Conservation (phyloP, 257 asterid genomes). For the Nicotiana undulata region DNA sequence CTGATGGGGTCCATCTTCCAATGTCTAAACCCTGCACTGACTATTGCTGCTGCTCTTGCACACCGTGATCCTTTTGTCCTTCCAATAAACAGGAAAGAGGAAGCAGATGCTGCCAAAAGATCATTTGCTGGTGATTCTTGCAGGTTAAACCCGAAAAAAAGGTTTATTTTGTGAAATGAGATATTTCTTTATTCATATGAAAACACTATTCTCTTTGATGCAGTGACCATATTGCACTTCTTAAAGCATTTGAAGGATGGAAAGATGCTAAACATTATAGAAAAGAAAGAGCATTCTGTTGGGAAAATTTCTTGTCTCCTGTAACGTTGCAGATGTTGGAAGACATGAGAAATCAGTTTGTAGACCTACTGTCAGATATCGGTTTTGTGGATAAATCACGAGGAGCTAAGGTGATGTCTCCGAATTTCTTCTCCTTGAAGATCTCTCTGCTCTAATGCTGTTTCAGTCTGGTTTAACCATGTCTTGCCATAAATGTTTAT, state of each 20-base stretch:
- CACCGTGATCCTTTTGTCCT: slow-evolving; percentile 91
- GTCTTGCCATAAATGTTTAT: background rate
- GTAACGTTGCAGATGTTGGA: slow-evolving; percentile 81
- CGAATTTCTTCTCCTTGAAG: background rate
- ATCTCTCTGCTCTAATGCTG: background rate
- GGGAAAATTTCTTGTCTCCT: slow-evolving; percentile 88
- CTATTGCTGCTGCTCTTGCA: slow-evolving; percentile 96
- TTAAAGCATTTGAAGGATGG: slow-evolving; percentile 96
- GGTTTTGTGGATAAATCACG: slow-evolving; percentile 76
- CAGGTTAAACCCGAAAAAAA: slow-evolving; percentile 51
- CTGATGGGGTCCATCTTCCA: slow-evolving; percentile 95
- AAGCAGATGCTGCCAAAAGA: slow-evolving; percentile 86
- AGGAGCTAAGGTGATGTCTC: slow-evolving; percentile 44
- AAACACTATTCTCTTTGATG: slow-evolving; percentile 7
- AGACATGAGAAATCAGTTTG: slow-evolving; percentile 81
- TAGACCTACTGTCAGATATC: slow-evolving; percentile 73
- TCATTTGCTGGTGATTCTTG: slow-evolving; percentile 91
- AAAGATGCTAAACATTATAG: slow-evolving; percentile 60
- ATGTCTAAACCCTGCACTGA: slow-evolving; percentile 87
- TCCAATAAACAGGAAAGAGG: slow-evolving; percentile 79
- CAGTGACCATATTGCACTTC: slow-evolving; percentile 95
- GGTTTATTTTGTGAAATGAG: background rate
- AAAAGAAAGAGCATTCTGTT: slow-evolving; percentile 61
- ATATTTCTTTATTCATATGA: slow-evolving; percentile 10
- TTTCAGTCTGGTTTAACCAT: background rate